Percentiles rank a stretch among this genome's conserved stretches.
These are phyloP conservation scores for Neurospora terricola DNA, from an alignment of 495 filamentous ascomycete genomes.

Conservation along the genomic window DNA sequence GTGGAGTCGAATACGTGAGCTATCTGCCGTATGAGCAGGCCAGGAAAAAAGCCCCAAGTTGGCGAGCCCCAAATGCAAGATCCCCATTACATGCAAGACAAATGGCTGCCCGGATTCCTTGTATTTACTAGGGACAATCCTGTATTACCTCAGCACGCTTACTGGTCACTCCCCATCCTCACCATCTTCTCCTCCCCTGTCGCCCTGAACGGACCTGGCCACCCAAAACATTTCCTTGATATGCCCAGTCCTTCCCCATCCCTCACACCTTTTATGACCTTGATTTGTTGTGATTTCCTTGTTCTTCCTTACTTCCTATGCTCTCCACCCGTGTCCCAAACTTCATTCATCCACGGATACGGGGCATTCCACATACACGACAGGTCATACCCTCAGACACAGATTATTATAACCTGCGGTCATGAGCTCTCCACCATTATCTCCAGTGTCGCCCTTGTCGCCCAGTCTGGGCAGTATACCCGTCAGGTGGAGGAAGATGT, in stretches of 20 bases:
- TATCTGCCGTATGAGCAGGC: not conserved
- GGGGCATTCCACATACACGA: not conserved
- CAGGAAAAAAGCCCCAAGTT: not conserved
- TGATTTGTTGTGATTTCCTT: not conserved
- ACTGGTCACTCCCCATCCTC: not conserved
- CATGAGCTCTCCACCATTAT: slow-evolving; percentile 13
- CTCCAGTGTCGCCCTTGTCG: slow-evolving; percentile 14
- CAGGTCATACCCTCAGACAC: not conserved
- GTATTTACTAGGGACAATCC: no score
- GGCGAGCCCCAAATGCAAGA: not conserved
- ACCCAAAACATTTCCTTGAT: not conserved
- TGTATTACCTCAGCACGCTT: no score
- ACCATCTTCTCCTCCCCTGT: not conserved
- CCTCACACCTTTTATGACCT: not conserved
- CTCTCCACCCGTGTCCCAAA: not conserved
- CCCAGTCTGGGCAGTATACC: slow-evolving; percentile 14
- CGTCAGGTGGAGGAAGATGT: slow-evolving; percentile 8
- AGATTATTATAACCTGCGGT: not conserved
- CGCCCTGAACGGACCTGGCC: not conserved
- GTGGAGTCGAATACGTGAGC: no score
- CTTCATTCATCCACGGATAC: not conserved
- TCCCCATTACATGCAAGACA: no score
- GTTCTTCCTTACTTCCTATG: not conserved
- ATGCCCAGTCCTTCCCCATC: not conserved
- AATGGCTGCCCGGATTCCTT: no score